Conservation (phyloP, 2,329 filamentous ascomycete species). For the Pestalotiopsis fici region DNA sequence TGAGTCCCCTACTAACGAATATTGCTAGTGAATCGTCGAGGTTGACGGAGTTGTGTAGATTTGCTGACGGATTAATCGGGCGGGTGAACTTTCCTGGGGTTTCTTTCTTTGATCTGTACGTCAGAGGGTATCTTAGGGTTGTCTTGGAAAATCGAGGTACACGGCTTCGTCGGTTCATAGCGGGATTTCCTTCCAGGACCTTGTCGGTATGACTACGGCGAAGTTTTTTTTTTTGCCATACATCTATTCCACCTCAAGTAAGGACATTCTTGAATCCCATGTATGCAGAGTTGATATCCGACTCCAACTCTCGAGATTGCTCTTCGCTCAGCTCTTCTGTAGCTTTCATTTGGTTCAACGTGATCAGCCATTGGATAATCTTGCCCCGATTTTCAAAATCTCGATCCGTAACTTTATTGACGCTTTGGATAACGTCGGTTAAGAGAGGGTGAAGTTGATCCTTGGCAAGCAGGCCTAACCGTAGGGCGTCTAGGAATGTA, state of each 20-base stretch:
- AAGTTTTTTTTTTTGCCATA: too few relatives aligned
- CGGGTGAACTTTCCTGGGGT: too few relatives aligned
- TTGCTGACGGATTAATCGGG: too few relatives aligned
- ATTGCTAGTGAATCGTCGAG: too few relatives aligned
- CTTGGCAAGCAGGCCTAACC: constrained; percentile 89
- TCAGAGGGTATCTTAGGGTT: too few relatives aligned
- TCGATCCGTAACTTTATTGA: constrained; percentile 93
- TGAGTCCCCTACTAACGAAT: too few relatives aligned
- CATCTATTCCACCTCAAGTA: neutral
- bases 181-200: too few relatives aligned
- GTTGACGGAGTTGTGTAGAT: too few relatives aligned
- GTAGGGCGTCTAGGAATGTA: constrained; percentile 92
- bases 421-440: constrained; percentile 93
- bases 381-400: constrained; percentile 96
- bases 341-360: constrained; percentile 95
- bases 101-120: too few relatives aligned
- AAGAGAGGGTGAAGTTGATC: constrained; percentile 94
- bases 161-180: too few relatives aligned
- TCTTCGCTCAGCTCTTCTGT: constrained; percentile 87
- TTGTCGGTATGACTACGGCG: too few relatives aligned
- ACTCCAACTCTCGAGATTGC: constrained; percentile 83
- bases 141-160: too few relatives aligned
- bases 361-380: constrained; percentile 98
- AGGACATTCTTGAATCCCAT: constrained; percentile 87
- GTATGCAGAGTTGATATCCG: constrained; percentile 94